Evolutionary conservation across 2,329 filamentous ascomycete genomes (phyloP).

Genomic region (Dothideomycetes sp.): DNA sequence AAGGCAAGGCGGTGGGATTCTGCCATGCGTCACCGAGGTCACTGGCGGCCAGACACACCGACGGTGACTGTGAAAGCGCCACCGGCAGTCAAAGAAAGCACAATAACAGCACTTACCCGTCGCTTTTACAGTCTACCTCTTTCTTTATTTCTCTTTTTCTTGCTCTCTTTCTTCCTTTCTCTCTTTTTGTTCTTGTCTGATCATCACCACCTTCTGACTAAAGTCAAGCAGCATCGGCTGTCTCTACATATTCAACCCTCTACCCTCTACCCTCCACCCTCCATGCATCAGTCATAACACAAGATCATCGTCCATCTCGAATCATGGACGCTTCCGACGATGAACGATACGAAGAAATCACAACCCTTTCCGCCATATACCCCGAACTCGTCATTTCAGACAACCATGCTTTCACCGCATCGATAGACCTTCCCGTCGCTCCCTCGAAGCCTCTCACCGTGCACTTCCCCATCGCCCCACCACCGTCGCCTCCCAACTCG

Average conservation of each 20-base stretch:
- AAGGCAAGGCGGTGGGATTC: conserved; percentile 7
- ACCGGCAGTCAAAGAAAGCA: too few relatives aligned
- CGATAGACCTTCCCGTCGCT: conserved; percentile 47
- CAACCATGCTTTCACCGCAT: conserved; percentile 38
- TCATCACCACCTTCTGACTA: neutral
- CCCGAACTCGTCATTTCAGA: conserved; percentile 48
- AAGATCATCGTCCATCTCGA: neutral
- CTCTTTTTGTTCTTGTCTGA: neutral
- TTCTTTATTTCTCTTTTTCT: neutral
- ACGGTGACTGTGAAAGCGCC: too few relatives aligned
- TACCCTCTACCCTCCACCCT: neutral
- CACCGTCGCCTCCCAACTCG: conserved; percentile 35
- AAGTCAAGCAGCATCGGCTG: neutral
- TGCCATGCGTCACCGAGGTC: conserved; percentile 9
- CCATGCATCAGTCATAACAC: conserved; percentile 6
- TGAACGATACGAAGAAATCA: conserved; percentile 51
- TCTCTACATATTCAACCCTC: neutral
- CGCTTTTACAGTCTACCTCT: neutral
- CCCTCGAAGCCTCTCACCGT: conserved; percentile 45
- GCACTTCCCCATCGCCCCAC: conserved; percentile 22
- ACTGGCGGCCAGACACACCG: too few relatives aligned
- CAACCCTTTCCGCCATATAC: conserved; percentile 52
- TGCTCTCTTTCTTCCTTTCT: neutral
- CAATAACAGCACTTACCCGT: conserved; percentile 2
- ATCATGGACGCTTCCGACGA: conserved; percentile 32